phyloP scores from a whole-genome alignment of 331 rosid species.

The Acacia pycnantha region DNA sequence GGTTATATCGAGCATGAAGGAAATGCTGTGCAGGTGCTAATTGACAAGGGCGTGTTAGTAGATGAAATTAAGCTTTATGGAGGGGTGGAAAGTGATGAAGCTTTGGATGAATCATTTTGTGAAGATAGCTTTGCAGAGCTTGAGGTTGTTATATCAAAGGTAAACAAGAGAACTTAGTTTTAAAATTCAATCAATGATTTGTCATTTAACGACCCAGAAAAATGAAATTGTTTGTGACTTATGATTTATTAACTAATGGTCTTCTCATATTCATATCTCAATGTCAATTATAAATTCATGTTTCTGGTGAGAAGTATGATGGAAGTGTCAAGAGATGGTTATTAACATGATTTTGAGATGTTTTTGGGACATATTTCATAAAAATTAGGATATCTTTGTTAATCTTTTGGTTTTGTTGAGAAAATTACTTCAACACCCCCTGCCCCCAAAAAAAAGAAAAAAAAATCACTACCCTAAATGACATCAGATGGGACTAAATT shows the following conservation, averaged over 20 bases:
- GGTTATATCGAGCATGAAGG: slow-evolving; percentile 31
- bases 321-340: background rate
- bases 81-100: slow-evolving; percentile 62
- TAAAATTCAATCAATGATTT: slow-evolving; percentile 10
- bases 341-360: background rate
- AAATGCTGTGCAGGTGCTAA: slow-evolving; percentile 59
- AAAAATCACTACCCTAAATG: no score
- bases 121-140: slow-evolving; percentile 75
- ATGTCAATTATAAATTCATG: slow-evolving; percentile 6
- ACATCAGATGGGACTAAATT: no score
- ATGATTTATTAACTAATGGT: background rate
- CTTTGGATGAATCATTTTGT: slow-evolving; percentile 60
- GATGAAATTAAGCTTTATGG: slow-evolving; percentile 90
- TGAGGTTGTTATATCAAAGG: slow-evolving; percentile 81
- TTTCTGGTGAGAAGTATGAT: background rate
- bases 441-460: no score
- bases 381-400: background rate
- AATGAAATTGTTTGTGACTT: slow-evolving; percentile 12
- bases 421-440: background rate
- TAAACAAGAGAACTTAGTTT: slow-evolving; percentile 28
- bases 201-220: slow-evolving; percentile 18
- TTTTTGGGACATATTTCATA: background rate
- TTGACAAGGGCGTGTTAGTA: slow-evolving; percentile 66
- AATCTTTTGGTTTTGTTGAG: background rate
- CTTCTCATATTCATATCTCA: slow-evolving; percentile 24